Evolutionary conservation across 495 filamentous ascomycete genomes (phyloP).

Genomic region (Choiromyces venosus): DNA sequence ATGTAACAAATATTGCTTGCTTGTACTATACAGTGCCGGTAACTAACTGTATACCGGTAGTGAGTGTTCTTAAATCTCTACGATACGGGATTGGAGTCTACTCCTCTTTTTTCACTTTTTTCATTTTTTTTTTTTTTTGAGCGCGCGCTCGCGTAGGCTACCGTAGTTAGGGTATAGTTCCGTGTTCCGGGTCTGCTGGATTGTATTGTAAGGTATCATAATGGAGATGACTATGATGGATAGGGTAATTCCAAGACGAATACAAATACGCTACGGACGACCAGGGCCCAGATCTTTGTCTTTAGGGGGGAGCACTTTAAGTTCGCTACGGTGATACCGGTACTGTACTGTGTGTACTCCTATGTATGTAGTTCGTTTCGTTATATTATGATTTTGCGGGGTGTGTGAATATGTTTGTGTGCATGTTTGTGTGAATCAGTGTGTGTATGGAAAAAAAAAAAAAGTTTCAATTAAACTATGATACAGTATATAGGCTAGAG

Average conservation of each 20-base stretch:
- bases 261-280: neutral
- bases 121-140: too few relatives aligned
- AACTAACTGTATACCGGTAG: too few relatives aligned
- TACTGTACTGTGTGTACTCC: conserved; percentile 5
- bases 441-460: neutral
- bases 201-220: too few relatives aligned
- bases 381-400: neutral
- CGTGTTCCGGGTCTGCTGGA: too few relatives aligned
- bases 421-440: too few relatives aligned
- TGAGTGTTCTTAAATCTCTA: too few relatives aligned
- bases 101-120: too few relatives aligned
- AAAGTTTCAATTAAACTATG: neutral
- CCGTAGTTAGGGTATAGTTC: neutral
- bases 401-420: neutral
- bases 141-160: too few relatives aligned
- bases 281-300: neutral
- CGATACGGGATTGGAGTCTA: neutral
- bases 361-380: neutral
- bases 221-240: too few relatives aligned
- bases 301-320: conserved; percentile 5
- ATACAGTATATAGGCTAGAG: neutral
- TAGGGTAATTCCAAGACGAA: neutral
- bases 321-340: conserved; percentile 5
- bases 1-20: neutral
- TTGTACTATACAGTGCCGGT: too few relatives aligned